These are phyloP conservation scores for Blastomyces silverae DNA, from an alignment of 2,329 filamentous ascomycete species.

Conservation along the genomic window DNA sequence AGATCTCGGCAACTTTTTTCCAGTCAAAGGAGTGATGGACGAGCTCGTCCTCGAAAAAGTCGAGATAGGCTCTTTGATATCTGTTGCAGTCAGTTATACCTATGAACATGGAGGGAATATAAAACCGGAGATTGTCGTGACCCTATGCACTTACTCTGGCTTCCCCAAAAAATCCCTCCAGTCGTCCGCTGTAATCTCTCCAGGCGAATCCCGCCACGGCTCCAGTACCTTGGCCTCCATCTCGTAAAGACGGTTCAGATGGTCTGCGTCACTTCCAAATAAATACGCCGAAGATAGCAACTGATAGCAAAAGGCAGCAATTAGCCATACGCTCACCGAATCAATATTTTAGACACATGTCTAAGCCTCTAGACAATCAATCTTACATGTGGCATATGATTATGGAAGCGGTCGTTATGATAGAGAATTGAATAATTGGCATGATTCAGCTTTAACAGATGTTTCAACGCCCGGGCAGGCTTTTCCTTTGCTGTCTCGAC, in stretches of 20 bases:
- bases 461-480: conserved; percentile 74
- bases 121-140: neutral
- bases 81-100: conserved; percentile 29
- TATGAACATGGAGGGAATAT: neutral
- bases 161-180: conserved; percentile 82
- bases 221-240: conserved; percentile 64
- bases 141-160: conserved; percentile 45
- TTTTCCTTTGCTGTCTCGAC: conserved; percentile 76
- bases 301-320: conserved; percentile 31
- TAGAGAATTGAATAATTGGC: conserved; percentile 80
- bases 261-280: conserved; percentile 64
- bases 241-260: conserved; percentile 77
- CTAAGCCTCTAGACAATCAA: conserved; percentile 11
- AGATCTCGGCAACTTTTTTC: conserved; percentile 68
- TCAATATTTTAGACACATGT: neutral
- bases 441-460: conserved; percentile 86
- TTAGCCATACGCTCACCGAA: neutral
- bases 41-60: conserved; percentile 92
- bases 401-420: conserved; percentile 67
- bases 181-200: conserved; percentile 71
- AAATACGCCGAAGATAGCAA: conserved; percentile 79
- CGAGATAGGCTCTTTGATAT: conserved; percentile 84
- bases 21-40: conserved; percentile 74
- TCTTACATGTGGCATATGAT: conserved; percentile 68
- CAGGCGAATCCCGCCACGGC: conserved; percentile 74